Conservation (phyloP, 148 eudicot genomes). For the Camellia granthamiana region DNA sequence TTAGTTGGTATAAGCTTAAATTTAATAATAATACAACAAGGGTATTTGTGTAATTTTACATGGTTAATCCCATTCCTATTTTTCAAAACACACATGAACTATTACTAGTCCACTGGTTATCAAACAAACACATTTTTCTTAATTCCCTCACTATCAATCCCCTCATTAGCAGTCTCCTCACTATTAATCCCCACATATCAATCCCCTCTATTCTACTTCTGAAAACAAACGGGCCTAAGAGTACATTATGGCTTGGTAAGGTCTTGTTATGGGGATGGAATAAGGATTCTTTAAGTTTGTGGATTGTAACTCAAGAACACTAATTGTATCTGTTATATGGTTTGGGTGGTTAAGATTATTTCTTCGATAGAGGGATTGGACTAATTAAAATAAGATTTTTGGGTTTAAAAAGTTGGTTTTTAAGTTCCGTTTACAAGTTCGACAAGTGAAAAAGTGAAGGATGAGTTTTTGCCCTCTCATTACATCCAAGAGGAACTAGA, state of each 20-base stretch:
- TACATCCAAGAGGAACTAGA: neutral
- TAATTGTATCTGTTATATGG: neutral
- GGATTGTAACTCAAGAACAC: neutral
- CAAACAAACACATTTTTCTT: too few relatives aligned
- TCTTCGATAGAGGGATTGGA: neutral
- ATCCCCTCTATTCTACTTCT: too few relatives aligned
- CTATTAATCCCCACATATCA: too few relatives aligned
- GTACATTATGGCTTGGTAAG: neutral
- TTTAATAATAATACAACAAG: too few relatives aligned
- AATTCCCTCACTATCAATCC: too few relatives aligned
- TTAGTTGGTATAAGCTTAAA: too few relatives aligned
- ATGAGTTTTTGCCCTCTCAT: neutral
- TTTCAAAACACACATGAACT: too few relatives aligned
- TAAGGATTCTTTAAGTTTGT: neutral
- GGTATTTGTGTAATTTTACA: too few relatives aligned
- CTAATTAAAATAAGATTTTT: neutral
- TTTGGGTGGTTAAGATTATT: neutral
- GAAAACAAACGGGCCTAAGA: neutral
- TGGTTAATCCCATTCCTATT: too few relatives aligned
- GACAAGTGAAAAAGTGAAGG: neutral
- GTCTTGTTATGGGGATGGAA: neutral
- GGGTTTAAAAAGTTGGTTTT: neutral
- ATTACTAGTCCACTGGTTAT: too few relatives aligned
- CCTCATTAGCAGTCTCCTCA: too few relatives aligned
- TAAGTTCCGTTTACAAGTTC: neutral